Evolutionary conservation across 805 yeast genomes (phyloP).

Genomic region (Wickerhamiella brachini): DNA sequence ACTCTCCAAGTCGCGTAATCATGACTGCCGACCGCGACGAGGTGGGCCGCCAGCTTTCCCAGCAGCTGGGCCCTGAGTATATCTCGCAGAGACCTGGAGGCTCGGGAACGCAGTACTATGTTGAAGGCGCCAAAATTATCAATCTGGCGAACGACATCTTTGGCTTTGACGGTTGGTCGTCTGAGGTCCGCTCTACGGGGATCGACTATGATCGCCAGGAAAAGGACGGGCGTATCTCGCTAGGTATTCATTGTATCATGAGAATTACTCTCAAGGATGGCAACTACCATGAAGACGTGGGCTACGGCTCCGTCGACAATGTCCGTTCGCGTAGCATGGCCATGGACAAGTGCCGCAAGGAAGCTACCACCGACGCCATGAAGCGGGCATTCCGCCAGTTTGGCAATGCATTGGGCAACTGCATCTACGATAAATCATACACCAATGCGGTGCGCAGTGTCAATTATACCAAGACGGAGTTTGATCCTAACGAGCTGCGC

Average conservation of each 20-base stretch:
- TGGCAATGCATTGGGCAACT: constrained; percentile 56
- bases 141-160: constrained; percentile 61
- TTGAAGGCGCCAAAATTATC: constrained; percentile 65
- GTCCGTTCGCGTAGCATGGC: constrained; percentile 33
- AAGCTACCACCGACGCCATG: constrained; percentile 64
- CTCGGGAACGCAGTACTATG: constrained; percentile 36
- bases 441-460: constrained; percentile 33
- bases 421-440: constrained; percentile 25
- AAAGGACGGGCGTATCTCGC: constrained; percentile 12
- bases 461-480: constrained; percentile 5
- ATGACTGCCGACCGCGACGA: constrained; percentile 4
- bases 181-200: constrained; percentile 42
- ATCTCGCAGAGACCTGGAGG: constrained; percentile 39
- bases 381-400: constrained; percentile 69
- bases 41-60: constrained; percentile 13
- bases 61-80: constrained; percentile 25
- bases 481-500: constrained; percentile 14
- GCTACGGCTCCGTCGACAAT: constrained; percentile 54
- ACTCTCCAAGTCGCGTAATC: background rate
- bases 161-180: constrained; percentile 69
- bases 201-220: constrained; percentile 36
- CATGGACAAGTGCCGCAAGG: constrained; percentile 64
- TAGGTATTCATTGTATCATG: constrained; percentile 31
- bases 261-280: constrained; percentile 60
- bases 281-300: constrained; percentile 54